Evolutionary conservation across 352 stramenopile genomes (phyloP), one percentile per base, ranked within the genome.

Genomic region (Phytopythium sindhum): DNA sequence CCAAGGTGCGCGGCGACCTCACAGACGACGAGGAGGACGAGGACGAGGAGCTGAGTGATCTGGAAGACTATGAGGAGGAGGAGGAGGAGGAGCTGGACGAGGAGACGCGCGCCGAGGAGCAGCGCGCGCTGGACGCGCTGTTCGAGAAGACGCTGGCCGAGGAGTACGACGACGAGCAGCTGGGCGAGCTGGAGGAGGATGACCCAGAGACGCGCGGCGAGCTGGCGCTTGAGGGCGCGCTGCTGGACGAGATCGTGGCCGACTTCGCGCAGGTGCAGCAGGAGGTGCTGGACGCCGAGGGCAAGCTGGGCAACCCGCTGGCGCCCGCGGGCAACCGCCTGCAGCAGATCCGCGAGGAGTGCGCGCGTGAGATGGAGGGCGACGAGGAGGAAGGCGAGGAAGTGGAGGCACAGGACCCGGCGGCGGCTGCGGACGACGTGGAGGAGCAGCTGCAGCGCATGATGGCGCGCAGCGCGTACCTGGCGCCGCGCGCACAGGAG

Each of bases 51-150:
- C 71, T 95, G 50, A 93, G 88, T n/a, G 89, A 97, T 45, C 69
- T 90, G 9, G 84, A 95, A 0, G 71, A 92, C 23, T 70, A 82
- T n/a, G 74, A 79, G 4, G 60, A 73, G 0, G 67, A 52, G n/a
- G 45, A 63, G 5, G 61, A 86, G 4, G 64, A 77, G 4, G 70
- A 81, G 7, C 69, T 75, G 39, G 72, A 68, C 29, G 70, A 72
- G 4, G 75, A 74, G 6, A 66, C 76, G 33, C 70, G 83, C 14
- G 81, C 84, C n/a, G 88, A 97, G 26, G 73, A 89, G 37, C 82
- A 97, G 65, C 81, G 95, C 35, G 79, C 75, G 45, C 78, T 97
- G 44, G 92, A 98, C 48, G 90, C 95, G 54, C 72, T 90, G 12
- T 97, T 98, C 39, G 80, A 96, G 57, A 90, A 90, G 66, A 86